Conservation (phyloP, 768 basidiomycete species). For the Aureoboletus auriporus region DNA sequence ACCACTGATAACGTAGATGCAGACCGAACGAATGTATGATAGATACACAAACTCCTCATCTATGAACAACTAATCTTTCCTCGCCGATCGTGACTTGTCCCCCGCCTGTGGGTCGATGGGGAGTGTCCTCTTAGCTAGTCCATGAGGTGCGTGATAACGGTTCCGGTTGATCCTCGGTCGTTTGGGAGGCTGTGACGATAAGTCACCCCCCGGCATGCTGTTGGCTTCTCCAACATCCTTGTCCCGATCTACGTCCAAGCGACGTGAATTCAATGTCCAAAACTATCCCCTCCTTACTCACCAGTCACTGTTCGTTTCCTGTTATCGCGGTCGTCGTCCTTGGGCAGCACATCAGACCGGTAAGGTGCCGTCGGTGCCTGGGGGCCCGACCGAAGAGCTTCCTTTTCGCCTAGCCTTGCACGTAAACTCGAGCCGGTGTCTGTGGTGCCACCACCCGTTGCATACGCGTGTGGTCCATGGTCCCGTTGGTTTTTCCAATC, state of each 20-base stretch:
- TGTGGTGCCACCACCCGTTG: slow-evolving; percentile 15
- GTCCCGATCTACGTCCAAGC: slow-evolving; percentile 51
- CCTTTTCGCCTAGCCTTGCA: slow-evolving; percentile 62
- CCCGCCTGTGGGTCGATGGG: slow-evolving; percentile 60
- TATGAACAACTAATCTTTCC: slow-evolving; percentile 45
- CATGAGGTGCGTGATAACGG: slow-evolving; percentile 42
- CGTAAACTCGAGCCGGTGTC: slow-evolving; percentile 39
- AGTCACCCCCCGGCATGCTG: slow-evolving; percentile 35
- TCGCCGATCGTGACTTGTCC: slow-evolving; percentile 49
- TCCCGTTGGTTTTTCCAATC: slow-evolving; percentile 47
- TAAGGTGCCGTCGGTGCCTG: slow-evolving; percentile 41
- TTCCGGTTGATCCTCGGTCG: slow-evolving; percentile 56
- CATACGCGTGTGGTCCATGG: slow-evolving; percentile 23
- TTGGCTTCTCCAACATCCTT: slow-evolving; percentile 44
- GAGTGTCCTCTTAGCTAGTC: slow-evolving; percentile 53
- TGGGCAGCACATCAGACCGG: slow-evolving; percentile 40
- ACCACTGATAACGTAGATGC: slow-evolving; percentile 4
- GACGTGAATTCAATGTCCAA: slow-evolving; percentile 4
- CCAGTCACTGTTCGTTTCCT: slow-evolving; percentile 71
- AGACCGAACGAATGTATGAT: slow-evolving; percentile 2
- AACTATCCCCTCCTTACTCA: slow-evolving; percentile 30
- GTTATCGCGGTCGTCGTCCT: slow-evolving; percentile 64
- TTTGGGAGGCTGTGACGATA: slow-evolving; percentile 45
- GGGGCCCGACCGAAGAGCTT: slow-evolving; percentile 37
- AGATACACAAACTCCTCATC: slow-evolving; percentile 3